Evolutionary conservation across 768 basidiomycete genomes (phyloP).

Genomic region (Thelephora ganbajun): DNA sequence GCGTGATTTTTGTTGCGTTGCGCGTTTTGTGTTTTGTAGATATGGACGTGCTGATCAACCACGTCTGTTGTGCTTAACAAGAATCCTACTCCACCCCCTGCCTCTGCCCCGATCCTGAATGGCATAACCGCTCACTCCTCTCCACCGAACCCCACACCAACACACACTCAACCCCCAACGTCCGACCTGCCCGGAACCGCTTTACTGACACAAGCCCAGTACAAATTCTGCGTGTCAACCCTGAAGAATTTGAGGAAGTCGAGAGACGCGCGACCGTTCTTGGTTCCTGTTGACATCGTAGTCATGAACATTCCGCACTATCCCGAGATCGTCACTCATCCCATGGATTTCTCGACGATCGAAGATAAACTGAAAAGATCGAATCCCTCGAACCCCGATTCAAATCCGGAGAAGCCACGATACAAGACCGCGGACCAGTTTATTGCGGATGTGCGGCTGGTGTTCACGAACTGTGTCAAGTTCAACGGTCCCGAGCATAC

Average conservation of each 20-base stretch:
- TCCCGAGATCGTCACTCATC: slow-evolving; percentile 67
- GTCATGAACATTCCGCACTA: slow-evolving; percentile 83
- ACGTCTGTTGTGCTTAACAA: slow-evolving; percentile 22
- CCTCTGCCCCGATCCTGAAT: slow-evolving; percentile 22
- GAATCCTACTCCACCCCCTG: slow-evolving; percentile 67
- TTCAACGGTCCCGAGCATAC: slow-evolving; percentile 92
- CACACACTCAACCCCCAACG: slow-evolving; percentile 7
- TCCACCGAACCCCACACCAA: neutral
- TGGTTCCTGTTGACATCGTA: slow-evolving; percentile 79
- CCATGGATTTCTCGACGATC: slow-evolving; percentile 91
- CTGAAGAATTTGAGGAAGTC: slow-evolving; percentile 75
- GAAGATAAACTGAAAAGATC: slow-evolving; percentile 77
- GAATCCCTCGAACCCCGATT: slow-evolving; percentile 65
- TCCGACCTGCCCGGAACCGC: slow-evolving; percentile 18
- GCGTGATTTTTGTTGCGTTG: slow-evolving; percentile 35
- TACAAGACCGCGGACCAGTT: slow-evolving; percentile 74
- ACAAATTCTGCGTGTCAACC: slow-evolving; percentile 65
- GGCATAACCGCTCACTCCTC: neutral
- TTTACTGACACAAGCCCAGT: slow-evolving; percentile 54
- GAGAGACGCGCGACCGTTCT: slow-evolving; percentile 73
- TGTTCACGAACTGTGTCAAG: slow-evolving; percentile 76
- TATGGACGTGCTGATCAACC: slow-evolving; percentile 37
- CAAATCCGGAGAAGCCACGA: slow-evolving; percentile 55
- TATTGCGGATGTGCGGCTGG: slow-evolving; percentile 68
- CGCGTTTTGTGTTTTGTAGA: slow-evolving; percentile 19